These are phyloP conservation scores for Pichia norvegensis DNA, from an alignment of 1,139 yeast genomes.

Conservation along the genomic window DNA sequence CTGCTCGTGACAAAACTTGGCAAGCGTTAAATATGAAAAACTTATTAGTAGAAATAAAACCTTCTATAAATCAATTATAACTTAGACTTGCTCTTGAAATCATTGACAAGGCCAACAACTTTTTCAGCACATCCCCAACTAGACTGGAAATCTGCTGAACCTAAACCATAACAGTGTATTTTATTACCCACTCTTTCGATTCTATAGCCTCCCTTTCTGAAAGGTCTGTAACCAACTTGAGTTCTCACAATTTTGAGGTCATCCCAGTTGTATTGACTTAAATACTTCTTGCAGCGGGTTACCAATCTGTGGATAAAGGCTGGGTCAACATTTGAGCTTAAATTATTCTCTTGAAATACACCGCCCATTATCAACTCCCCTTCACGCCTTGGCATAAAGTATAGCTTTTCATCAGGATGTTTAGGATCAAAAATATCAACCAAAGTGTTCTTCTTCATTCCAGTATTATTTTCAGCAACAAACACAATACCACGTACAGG, in stretches of 20 bases:
- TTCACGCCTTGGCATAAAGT: constrained; percentile 46
- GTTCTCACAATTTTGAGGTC: constrained; percentile 36
- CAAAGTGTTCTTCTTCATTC: constrained; percentile 21
- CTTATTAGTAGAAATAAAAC: background rate
- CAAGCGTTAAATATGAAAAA: background rate
- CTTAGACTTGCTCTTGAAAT: constrained; percentile 2
- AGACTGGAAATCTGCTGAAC: constrained; percentile 46
- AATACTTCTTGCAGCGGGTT: constrained; percentile 34
- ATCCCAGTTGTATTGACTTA: constrained; percentile 35
- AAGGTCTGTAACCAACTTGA: constrained; percentile 44
- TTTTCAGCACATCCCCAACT: constrained; percentile 20
- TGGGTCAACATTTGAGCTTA: constrained; percentile 29
- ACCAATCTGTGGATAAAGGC: constrained; percentile 35
- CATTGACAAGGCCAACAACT: constrained; percentile 6
- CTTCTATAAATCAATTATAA: background rate
- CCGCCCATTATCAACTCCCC: constrained; percentile 52
- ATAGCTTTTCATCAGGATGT: constrained; percentile 33
- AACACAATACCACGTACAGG: constrained; percentile 41
- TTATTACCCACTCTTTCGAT: constrained; percentile 22
- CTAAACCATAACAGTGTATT: constrained; percentile 46
- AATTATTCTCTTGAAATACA: constrained; percentile 31
- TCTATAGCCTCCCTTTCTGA: constrained; percentile 38
- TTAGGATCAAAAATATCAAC: constrained; percentile 24
- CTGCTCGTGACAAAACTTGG: no score
- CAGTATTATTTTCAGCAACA: constrained; percentile 34